Conservation (phyloP, 257 asterid genomes). For the Nicotiana otophora region DNA sequence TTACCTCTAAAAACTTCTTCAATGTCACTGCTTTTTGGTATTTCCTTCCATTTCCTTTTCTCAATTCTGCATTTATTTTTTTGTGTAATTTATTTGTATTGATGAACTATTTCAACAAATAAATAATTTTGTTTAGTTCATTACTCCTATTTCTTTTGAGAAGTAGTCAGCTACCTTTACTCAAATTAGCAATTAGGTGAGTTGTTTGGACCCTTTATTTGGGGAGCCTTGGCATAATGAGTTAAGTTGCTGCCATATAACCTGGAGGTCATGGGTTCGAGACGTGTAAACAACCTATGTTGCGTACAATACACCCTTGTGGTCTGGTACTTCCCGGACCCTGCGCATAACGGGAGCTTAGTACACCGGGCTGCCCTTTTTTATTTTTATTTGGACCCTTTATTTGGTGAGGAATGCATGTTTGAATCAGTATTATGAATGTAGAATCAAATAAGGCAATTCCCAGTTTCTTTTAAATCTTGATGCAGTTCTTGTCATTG, state of each 20-base stretch:
- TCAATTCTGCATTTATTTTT: not conserved
- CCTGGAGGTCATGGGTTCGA: too few relatives aligned
- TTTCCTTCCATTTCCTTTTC: slow-evolving; percentile 8
- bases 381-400: not conserved
- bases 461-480: not conserved
- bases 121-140: not conserved
- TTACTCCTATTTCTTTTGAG: not conserved
- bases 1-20: slow-evolving; percentile 37
- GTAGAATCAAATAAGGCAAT: not conserved
- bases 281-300: too few relatives aligned
- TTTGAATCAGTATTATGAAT: not conserved
- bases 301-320: too few relatives aligned
- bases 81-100: not conserved
- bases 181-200: not conserved
- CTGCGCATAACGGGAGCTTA: too few relatives aligned
- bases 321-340: too few relatives aligned
- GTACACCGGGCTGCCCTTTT: not conserved
- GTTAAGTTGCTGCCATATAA: too few relatives aligned
- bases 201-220: not conserved
- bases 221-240: not conserved
- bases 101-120: not conserved
- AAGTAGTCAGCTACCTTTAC: not conserved
- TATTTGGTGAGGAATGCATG: not conserved
- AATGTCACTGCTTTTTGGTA: slow-evolving; percentile 55
- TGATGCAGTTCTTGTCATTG: not conserved